These are phyloP conservation scores for Nemophila menziesii DNA, from an alignment of 257 asterid genomes.

Conservation along the genomic window DNA sequence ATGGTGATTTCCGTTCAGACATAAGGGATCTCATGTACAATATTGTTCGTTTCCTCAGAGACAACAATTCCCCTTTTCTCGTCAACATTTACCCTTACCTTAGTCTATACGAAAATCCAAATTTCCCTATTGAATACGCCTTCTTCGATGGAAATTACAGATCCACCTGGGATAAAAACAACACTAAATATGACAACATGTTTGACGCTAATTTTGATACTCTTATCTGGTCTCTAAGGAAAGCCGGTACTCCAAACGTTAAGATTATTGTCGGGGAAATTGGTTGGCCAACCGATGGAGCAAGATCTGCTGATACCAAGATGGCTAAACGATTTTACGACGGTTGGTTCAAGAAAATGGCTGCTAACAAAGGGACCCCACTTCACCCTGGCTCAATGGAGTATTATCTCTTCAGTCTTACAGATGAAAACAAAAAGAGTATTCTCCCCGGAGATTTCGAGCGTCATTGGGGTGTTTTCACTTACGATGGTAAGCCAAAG, in stretches of 20 bases:
- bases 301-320: constrained; percentile 8
- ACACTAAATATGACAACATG: constrained; percentile 21
- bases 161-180: constrained; percentile 12
- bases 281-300: constrained; percentile 64
- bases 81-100: constrained; percentile 29
- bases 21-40: constrained; percentile 17
- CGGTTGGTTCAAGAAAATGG: constrained; percentile 18
- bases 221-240: constrained; percentile 20
- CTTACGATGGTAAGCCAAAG: constrained; percentile 42
- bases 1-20: constrained; percentile 26
- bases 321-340: constrained; percentile 31
- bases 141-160: constrained; percentile 27
- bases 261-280: constrained; percentile 27
- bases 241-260: constrained; percentile 21
- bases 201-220: constrained; percentile 39
- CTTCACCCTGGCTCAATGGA: constrained; percentile 26
- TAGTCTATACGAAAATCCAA: constrained; percentile 7
- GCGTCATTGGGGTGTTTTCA: constrained; percentile 53
- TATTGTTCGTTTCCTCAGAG: constrained; percentile 2
- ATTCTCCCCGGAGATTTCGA: constrained; percentile 13
- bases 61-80: constrained; percentile 22
- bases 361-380: constrained; percentile 33
- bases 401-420: constrained; percentile 20
- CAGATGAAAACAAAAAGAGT: constrained; percentile 26
- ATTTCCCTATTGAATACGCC: constrained; percentile 17